Evolutionary conservation across 495 filamentous ascomycete species (phyloP).

Genomic region (Evansstolkia leycettana): DNA sequence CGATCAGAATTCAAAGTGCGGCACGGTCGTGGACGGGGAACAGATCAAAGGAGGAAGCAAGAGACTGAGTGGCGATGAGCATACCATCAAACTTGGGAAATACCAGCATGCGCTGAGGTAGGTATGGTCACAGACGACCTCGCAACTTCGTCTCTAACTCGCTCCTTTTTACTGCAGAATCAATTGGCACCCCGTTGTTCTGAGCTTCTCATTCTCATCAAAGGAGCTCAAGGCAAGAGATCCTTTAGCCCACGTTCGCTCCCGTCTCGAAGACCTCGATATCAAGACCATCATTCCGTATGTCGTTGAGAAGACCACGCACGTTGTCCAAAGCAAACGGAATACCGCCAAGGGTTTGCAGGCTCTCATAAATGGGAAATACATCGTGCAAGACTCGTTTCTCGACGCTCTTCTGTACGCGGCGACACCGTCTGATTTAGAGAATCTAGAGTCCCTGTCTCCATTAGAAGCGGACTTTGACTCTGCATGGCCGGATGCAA

Average conservation of each 20-base stretch:
- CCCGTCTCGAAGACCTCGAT: slow-evolving; percentile 65
- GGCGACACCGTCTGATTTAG: slow-evolving; percentile 37
- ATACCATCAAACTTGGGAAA: slow-evolving; percentile 54
- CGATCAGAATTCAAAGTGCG: slow-evolving; percentile 65
- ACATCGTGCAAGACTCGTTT: slow-evolving; percentile 68
- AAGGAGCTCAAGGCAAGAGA: slow-evolving; percentile 64
- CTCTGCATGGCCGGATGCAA: slow-evolving; percentile 63
- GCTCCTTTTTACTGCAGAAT: slow-evolving; percentile 37
- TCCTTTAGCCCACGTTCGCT: slow-evolving; percentile 44
- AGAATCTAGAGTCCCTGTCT: slow-evolving; percentile 42
- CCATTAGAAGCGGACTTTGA: slow-evolving; percentile 78
- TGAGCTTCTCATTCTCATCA: slow-evolving; percentile 71
- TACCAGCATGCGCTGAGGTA: slow-evolving; percentile 43
- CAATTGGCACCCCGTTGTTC: slow-evolving; percentile 65
- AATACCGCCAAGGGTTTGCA: slow-evolving; percentile 81
- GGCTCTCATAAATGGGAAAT: slow-evolving; percentile 73
- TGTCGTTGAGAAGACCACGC: slow-evolving; percentile 58
- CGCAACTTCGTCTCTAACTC: background rate
- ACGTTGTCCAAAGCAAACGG: slow-evolving; percentile 78
- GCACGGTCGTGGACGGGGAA: slow-evolving; percentile 64
- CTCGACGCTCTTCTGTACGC: slow-evolving; percentile 62
- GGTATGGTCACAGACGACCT: background rate
- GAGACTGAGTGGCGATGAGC: slow-evolving; percentile 40
- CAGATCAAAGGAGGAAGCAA: slow-evolving; percentile 45
- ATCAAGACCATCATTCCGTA: slow-evolving; percentile 74